Base-by-base conservation (phyloP, 495 filamentous ascomycete genomes). In the Baudoinia panamericana region DNA sequence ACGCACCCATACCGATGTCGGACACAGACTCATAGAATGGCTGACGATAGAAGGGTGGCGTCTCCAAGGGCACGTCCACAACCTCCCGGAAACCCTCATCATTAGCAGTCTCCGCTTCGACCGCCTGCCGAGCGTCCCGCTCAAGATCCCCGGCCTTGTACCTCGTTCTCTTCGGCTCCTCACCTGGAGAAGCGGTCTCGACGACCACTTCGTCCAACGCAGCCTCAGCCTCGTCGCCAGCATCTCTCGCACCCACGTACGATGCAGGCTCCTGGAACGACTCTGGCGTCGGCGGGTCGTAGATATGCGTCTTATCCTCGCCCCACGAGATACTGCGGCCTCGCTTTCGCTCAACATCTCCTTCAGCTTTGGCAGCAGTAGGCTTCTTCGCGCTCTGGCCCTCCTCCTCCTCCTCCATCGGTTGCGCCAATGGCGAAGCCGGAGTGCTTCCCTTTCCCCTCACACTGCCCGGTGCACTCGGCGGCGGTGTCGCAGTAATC, bases 311-410 rank as follows among this genome's bases (percentile, higher is more conserved):
- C 39, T 56, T 48, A 29, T 59, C 53, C 30, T 57, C 56, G 13
- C 61, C 58, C 60, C 60, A 63, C n/a, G 55, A 51, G n/a, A 63
- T 58, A 17, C 46, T 53, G 11, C 50, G 43, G 16, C 30, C 40
- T 12, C 46, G 28, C 20, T 37, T 32, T 4, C 27, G 25, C 34
- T 30, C 41, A 9, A n/a, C 20, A 3, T 12, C 30, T 22, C 17
- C 31, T 20, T 34, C 31, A 24, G 9, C 31, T 27, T 15, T 4
- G 6, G 30, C 19, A 21, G 5, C 34, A 23, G 13, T 2, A 2
- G 9, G 15, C 22, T n/a, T n/a, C n/a, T n/a, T n/a, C n/a, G n/a
- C n/a, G n/a, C n/a, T n/a, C n/a, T n/a, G n/a, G n/a, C n/a, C n/a
- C n/a, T 17, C 22, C 7, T n/a, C 18, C 7, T 33, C 41, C 4